Evolutionary conservation across 768 basidiomycete species (phyloP), one percentile per base, ranked within the genome.

Genomic region (Grammothele lineata): DNA sequence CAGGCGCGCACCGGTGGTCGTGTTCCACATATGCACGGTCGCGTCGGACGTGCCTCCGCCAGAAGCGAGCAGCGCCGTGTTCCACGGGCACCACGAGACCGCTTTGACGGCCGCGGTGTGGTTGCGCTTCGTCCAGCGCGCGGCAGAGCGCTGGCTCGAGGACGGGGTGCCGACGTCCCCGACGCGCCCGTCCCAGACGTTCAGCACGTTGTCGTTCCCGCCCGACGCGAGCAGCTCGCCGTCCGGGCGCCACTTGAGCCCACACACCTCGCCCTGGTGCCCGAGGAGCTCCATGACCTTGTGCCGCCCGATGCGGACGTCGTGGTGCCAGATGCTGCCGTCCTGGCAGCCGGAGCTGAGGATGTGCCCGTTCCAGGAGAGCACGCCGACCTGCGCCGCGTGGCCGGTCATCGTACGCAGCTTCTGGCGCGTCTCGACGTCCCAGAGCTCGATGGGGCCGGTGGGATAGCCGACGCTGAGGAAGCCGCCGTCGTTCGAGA

Each of bases 41-140:
- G 90, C 88, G 62, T 99, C 96, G 55, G 87, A 87, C 2, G 95
- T 94, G 0, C 96, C 96, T 0, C 96, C 95, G 0, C 96, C 96
- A 0, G 88, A 83, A 3, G 95, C 94, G 41, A 98, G 80, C 15
- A 97, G 75, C 2, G 87, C 84, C 0, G 85, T 80, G 66, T 93
- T 89, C 96, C 96, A 98, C 0, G 95, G 92, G 54, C 92, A 95
- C 92, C 96, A 99, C 1, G 92, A 92, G 45, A 99, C 71, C 1
- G 93, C 94, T 58, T 64, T 64, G 18, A 64, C 61, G 3, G 78
- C 78, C 1, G 77, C 78, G 1, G 73, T 75, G 54, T 81, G 78
- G 58, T 75, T 77, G 18, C 72, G 63, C 62, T 78, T 78, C 43
- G 72, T 74, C 74, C 75, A 78, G 44, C 76, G 73, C 9, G 78